phyloP scores from a whole-genome alignment of 345 rosid genomes.

The Populus tremula region DNA sequence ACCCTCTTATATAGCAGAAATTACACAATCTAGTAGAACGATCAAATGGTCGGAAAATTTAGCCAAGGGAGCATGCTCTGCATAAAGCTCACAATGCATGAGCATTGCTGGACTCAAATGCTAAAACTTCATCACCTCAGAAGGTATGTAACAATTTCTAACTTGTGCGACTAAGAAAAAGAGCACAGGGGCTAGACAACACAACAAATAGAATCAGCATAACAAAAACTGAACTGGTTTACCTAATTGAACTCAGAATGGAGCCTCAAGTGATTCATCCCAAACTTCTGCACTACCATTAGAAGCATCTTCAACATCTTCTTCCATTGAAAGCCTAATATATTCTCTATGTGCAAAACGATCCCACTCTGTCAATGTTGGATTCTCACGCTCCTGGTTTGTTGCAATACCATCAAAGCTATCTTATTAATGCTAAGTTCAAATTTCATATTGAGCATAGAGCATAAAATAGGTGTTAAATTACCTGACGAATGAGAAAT shows the following conservation, averaged over 20 bases:
- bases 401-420: slow-evolving; percentile 5
- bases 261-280: slow-evolving; percentile 97
- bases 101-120: not conserved
- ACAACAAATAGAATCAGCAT: not conserved
- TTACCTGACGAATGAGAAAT: slow-evolving; percentile 95
- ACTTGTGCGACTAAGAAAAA: not conserved
- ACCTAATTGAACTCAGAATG: slow-evolving; percentile 60
- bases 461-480: not conserved
- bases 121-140: not conserved
- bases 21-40: not conserved
- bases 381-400: slow-evolving; percentile 90
- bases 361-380: slow-evolving; percentile 97
- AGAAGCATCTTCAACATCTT: slow-evolving; percentile 95
- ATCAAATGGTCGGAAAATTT: not conserved
- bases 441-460: not conserved
- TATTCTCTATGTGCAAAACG: slow-evolving; percentile 98
- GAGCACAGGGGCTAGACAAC: not conserved
- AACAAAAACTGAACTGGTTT: slow-evolving; percentile 4
- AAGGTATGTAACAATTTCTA: not conserved
- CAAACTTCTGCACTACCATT: slow-evolving; percentile 97
- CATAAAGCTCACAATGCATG: not conserved
- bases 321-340: slow-evolving; percentile 97
- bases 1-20: not conserved
- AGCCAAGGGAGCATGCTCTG: not conserved
- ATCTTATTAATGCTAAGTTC: not conserved